Evolutionary conservation across 129 eudicot genomes (phyloP).

Genomic region (Tagetes patula): DNA sequence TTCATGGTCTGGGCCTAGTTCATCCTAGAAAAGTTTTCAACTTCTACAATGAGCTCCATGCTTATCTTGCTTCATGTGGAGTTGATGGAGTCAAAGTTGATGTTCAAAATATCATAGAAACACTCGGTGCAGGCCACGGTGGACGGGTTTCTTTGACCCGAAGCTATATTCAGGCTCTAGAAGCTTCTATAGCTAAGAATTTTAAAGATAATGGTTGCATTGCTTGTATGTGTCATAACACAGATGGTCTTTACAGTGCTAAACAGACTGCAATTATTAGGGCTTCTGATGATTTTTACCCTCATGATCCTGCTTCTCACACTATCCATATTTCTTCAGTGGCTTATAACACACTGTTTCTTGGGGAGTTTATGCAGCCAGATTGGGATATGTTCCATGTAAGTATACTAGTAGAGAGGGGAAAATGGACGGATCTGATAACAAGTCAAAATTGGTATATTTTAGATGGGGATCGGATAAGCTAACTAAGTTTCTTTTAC

Average conservation of each 20-base stretch:
- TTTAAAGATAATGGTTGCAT: conserved; percentile 82
- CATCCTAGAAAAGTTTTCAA: conserved; percentile 81
- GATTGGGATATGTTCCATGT: conserved; percentile 99
- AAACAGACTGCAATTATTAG: conserved; percentile 74
- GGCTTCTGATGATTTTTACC: conserved; percentile 90
- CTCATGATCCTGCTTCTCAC: conserved; percentile 94
- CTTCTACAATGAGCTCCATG: conserved; percentile 86
- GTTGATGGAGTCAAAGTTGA: conserved; percentile 98
- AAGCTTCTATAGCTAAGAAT: conserved; percentile 77
- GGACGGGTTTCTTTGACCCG: conserved; percentile 86
- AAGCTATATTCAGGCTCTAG: conserved; percentile 82
- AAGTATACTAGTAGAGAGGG: conserved; percentile 31
- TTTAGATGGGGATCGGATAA: background rate
- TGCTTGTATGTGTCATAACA: conserved; percentile 91
- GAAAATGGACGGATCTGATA: background rate
- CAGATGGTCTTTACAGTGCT: conserved; percentile 81
- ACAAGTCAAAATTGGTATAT: background rate
- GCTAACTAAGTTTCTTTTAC: conserved; percentile 6
- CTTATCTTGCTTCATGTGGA: conserved; percentile 87
- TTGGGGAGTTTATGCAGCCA: conserved; percentile 93
- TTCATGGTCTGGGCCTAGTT: conserved; percentile 85
- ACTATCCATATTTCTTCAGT: conserved; percentile 91
- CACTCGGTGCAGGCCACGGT: conserved; percentile 87
- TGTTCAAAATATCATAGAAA: conserved; percentile 92
- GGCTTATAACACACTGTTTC: conserved; percentile 79